These are phyloP conservation scores for Coemansia aciculifera DNA, from an alignment of 192 early-diverging fungal genomes.

Conservation along the genomic window DNA sequence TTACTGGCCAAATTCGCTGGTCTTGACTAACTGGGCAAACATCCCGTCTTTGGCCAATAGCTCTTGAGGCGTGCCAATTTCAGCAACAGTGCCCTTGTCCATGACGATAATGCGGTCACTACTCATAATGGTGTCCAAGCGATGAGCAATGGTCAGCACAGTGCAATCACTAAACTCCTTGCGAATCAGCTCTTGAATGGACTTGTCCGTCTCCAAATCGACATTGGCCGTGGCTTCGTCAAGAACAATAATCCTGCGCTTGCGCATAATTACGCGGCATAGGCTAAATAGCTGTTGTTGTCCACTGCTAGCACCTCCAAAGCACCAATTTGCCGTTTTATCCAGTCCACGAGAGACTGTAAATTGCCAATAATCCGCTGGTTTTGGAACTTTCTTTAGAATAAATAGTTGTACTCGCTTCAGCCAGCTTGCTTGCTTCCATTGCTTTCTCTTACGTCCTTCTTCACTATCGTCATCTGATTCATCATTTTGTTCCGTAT, in stretches of 20 bases:
- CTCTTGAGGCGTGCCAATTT: constrained; percentile 62
- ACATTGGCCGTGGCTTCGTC: constrained; percentile 72
- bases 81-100: constrained; percentile 64
- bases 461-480: neutral
- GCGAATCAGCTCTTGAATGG: constrained; percentile 41
- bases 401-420: constrained; percentile 14
- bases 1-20: constrained; percentile 22
- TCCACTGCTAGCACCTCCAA: constrained; percentile 28
- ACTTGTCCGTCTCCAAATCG: constrained; percentile 43
- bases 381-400: neutral
- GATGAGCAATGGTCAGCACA: constrained; percentile 70
- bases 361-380: neutral
- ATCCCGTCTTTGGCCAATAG: constrained; percentile 52
- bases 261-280: constrained; percentile 59
- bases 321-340: neutral
- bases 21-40: constrained; percentile 26
- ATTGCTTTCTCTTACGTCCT: constrained; percentile 2
- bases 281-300: constrained; percentile 67
- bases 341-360: neutral
- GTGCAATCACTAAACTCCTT: constrained; percentile 53
- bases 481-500: neutral
- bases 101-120: constrained; percentile 75
- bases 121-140: constrained; percentile 66
- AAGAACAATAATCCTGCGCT: constrained; percentile 60
- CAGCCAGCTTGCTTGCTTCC: constrained; percentile 12